Evolutionary conservation across 1,139 yeast genomes (phyloP).

Genomic region (Diutina siamensis): DNA sequence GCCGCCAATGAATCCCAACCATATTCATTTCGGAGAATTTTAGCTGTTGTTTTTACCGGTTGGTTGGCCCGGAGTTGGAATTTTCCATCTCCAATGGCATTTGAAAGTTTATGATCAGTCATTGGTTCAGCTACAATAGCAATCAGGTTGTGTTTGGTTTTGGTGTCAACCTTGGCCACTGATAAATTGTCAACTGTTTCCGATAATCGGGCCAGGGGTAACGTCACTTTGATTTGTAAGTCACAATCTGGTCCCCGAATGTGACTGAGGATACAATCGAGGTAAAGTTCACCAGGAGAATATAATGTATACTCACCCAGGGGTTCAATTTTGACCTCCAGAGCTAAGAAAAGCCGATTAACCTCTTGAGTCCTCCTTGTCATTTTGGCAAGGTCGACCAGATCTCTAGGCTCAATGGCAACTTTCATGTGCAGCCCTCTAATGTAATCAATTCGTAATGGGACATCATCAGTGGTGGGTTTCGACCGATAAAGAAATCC

Average conservation of each 20-base stretch:
- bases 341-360: constrained; percentile 54
- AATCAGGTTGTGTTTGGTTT: constrained; percentile 42
- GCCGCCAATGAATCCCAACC: constrained; percentile 83
- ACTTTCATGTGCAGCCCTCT: constrained; percentile 60
- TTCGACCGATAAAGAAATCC: constrained; percentile 22
- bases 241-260: constrained; percentile 49
- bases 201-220: constrained; percentile 68
- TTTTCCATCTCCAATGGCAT: constrained; percentile 46
- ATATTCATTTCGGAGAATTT: constrained; percentile 42
- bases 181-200: constrained; percentile 70
- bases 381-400: constrained; percentile 67
- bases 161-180: constrained; percentile 47
- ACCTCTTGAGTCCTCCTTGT: constrained; percentile 56
- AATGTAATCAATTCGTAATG: constrained; percentile 23
- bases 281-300: constrained; percentile 80
- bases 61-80: constrained; percentile 21
- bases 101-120: constrained; percentile 33
- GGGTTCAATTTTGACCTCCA: constrained; percentile 64
- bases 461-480: not conserved
- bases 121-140: constrained; percentile 77
- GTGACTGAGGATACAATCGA: constrained; percentile 79
- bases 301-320: constrained; percentile 77
- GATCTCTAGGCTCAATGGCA: constrained; percentile 72
- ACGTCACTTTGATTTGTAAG: constrained; percentile 71
- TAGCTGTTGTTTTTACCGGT: constrained; percentile 35